Evolutionary conservation across 257 asterid genomes (phyloP), one percentile per base, ranked within the genome.

Genomic region (Scutellaria barbata): DNA sequence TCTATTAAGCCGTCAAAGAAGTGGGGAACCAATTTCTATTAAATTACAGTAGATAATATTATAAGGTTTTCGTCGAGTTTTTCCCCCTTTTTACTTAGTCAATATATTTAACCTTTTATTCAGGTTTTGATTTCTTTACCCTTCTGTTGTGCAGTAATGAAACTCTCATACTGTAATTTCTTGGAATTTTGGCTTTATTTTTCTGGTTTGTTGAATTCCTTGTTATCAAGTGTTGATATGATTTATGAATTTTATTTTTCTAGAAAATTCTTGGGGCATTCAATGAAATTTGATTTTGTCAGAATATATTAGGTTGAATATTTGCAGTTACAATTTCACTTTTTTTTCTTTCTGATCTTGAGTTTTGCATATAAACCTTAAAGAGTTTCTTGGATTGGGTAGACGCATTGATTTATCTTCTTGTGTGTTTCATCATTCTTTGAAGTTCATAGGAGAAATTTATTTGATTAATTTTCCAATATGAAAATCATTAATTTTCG

Each of bases 11-110:
- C 68, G 46, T 70, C 69, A 72, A 60, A 25, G 64, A 78, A 67
- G 56, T 61, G 37, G 30, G 47, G 69, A 54, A 45, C 52, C 69
- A 65, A 66, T 66, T 78, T 70, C 43, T 60, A 33, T 17, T 52
- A 56, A 45, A 14, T 30, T 52, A 56, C 39, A 22, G 59, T 68
- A 13, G 58, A 57, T 71, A 7, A 59, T 71, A 53, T 8, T 54
- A 40, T 16, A 53, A 63, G 76, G 79, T 69, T 55, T 11, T 60
- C 63, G 7, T n/a, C 4, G 10, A 8, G 53, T 20, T 58, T 41
- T 58, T 53, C 46, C 55, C 71, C 52, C 50, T 18, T 72, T 76
- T 73, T 69, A 71, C 80, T 35, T 17, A 30, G 75, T 81, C 82
- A 61, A 68, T 16, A 22, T 9, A 58, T 65, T 67, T 66, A 63